Conservation (phyloP, 2,329 filamentous ascomycete species). For the Trichoderma arundinaceum region DNA sequence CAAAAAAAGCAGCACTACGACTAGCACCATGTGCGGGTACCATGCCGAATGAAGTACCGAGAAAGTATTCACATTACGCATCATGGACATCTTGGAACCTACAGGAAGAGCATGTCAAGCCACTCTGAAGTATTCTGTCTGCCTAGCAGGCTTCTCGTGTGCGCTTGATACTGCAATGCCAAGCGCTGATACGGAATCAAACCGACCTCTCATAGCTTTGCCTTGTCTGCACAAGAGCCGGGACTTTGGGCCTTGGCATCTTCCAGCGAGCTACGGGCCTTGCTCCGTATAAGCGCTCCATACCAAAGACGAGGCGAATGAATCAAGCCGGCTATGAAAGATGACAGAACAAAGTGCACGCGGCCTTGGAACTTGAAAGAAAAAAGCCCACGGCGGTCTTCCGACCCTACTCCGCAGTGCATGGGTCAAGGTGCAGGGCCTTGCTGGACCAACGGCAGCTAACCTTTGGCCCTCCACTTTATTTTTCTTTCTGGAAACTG, state of each 20-base stretch:
- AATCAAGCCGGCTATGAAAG: neutral
- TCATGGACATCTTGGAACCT: neutral
- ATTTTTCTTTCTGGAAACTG: constrained; percentile 28
- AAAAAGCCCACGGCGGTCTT: neutral
- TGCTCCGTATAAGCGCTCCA: neutral
- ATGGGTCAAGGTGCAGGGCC: constrained; percentile 13
- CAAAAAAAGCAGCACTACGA: constrained; percentile 3
- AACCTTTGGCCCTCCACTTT: constrained; percentile 10
- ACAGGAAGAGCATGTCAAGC: neutral
- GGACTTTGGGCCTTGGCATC: neutral
- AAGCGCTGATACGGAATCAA: neutral
- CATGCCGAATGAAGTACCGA: constrained; percentile 27
- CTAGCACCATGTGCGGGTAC: constrained; percentile 19
- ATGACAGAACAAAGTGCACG: neutral
- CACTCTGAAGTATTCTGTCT: neutral
- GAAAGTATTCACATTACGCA: neutral
- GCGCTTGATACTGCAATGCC: neutral
- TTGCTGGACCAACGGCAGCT: constrained; percentile 26
- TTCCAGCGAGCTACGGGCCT: neutral
- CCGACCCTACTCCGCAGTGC: neutral
- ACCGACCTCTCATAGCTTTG: too few species aligned
- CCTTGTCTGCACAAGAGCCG: neutral
- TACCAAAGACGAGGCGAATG: neutral
- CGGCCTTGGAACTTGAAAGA: neutral
- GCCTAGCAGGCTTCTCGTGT: too few species aligned